Evolutionary conservation across 805 yeast species (phyloP), one percentile per base, ranked within the genome.

Genomic region (Alloascoidea africana): DNA sequence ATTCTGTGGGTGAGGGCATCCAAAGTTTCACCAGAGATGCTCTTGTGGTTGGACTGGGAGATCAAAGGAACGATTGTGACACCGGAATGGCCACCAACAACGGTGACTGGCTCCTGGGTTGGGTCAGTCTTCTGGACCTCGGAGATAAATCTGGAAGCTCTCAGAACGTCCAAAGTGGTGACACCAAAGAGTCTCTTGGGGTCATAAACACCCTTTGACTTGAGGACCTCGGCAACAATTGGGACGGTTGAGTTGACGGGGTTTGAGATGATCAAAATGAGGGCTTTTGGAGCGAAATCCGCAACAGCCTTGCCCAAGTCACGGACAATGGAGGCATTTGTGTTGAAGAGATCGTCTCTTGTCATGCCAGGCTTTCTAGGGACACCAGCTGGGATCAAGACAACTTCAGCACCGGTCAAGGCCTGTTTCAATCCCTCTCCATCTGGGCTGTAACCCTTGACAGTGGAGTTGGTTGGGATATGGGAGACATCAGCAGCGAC

Each of bases 281-380:
- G 74, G 1, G 94, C 91, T 46, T 71, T 65, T 42, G 91, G 87
- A 40, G 83, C 73, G 54, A 55, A 49, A 45, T 63, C 63, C 36
- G 93, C 91, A 49, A 85, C 75, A 11, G 83, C 84, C 46, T 70
- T 71, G 30, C 89, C 80, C 43, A 86, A 63, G 42, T 70, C 74
- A 45, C 71, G 70, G 43, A 86, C 78, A 54, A 86, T 86, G 27
- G 78, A 73, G 4, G 93, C 91, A 53, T 83, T 83, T 60, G 80
- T 79, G 59, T 72, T 71, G 70, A 83, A 82, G 54, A 83, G 68
- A 51, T 83, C 94, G 56, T 82, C 94, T 61, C 94, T 76, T 42
- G 93, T 80, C 94, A 83, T 83, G 41, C 94, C 94, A 33, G 94
- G 94, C 64, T 84, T 84, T 65, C 94, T 77, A 52, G 94, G 94